Conservation (phyloP, 2,329 filamentous ascomycete genomes). For the Emydomyces testavorans region DNA sequence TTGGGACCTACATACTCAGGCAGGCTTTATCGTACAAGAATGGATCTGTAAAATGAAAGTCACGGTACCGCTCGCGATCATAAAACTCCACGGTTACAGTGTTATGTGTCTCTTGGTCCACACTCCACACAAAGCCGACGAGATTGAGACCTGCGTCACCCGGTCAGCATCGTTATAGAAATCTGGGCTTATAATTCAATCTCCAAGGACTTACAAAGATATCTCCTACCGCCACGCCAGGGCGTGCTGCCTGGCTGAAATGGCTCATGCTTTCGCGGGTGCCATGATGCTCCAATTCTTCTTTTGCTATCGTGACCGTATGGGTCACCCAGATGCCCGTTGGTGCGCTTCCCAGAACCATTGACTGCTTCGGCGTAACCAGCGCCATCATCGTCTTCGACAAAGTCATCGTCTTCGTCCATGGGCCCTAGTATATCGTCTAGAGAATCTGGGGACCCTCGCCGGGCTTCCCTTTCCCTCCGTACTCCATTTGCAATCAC, state of each 20-base stretch:
- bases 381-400: conserved; percentile 88
- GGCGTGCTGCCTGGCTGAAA: conserved; percentile 94
- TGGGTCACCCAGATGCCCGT: conserved; percentile 37
- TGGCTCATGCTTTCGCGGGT: conserved; percentile 63
- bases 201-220: conserved; percentile 51
- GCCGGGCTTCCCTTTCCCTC: conserved; percentile 33
- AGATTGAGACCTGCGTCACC: conserved; percentile 54
- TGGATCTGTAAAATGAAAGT: conserved; percentile 96
- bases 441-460: conserved; percentile 61
- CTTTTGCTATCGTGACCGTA: conserved; percentile 42
- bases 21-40: conserved; percentile 95
- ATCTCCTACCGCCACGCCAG: conserved; percentile 88
- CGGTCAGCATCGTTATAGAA: conserved; percentile 20
- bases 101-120: conserved; percentile 85
- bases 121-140: conserved; percentile 91
- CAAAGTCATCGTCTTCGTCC: conserved; percentile 65
- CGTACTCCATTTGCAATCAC: conserved; percentile 46
- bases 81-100: conserved; percentile 97
- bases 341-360: conserved; percentile 51
- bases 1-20: conserved; percentile 44
- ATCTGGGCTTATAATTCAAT: neutral
- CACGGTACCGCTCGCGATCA: conserved; percentile 78
- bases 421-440: conserved; percentile 65
- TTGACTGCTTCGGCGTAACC: conserved; percentile 65
- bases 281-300: conserved; percentile 37